Conservation (phyloP, 345 rosid genomes). For the Linum usitatissimum region DNA sequence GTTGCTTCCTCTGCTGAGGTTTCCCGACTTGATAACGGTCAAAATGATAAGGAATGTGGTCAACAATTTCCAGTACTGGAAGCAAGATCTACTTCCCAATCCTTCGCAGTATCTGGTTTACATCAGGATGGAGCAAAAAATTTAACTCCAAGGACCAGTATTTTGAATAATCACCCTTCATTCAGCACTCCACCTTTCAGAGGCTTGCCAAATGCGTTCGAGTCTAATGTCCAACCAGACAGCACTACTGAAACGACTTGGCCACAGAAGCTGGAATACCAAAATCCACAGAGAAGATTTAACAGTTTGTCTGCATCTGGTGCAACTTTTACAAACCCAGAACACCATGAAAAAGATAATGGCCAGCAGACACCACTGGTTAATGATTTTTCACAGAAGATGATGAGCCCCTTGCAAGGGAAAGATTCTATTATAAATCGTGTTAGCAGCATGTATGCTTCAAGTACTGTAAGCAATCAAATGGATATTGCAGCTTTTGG, state of each 20-base stretch:
- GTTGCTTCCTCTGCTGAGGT: slow-evolving; percentile 29
- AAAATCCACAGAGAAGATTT: slow-evolving; percentile 28
- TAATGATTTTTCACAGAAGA: slow-evolving; percentile 19
- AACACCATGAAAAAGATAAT: slow-evolving; percentile 26
- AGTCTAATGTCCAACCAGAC: slow-evolving; percentile 25
- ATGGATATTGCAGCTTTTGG: slow-evolving; percentile 53
- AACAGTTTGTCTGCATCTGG: slow-evolving; percentile 25
- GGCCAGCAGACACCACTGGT: slow-evolving; percentile 19
- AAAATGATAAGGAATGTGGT: slow-evolving; percentile 23
- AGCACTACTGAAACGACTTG: slow-evolving; percentile 29
- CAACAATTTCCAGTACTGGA: slow-evolving; percentile 42
- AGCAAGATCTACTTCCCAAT: slow-evolving; percentile 33
- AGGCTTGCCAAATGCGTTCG: slow-evolving; percentile 23
- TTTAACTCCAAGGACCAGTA: slow-evolving; percentile 31
- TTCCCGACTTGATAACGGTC: slow-evolving; percentile 20
- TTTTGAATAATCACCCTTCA: slow-evolving; percentile 30
- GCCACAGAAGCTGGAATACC: slow-evolving; percentile 29
- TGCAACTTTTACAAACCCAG: slow-evolving; percentile 25
- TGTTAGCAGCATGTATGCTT: slow-evolving; percentile 22
- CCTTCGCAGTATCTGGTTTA: slow-evolving; percentile 24
- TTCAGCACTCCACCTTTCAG: slow-evolving; percentile 30
- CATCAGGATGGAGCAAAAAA: slow-evolving; percentile 33
- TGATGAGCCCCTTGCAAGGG: slow-evolving; percentile 14
- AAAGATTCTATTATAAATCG: slow-evolving; percentile 21
- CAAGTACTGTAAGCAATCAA: slow-evolving; percentile 26